phyloP scores from a whole-genome alignment of 169 alveolate species.

The Plasmodium gonderi region DNA sequence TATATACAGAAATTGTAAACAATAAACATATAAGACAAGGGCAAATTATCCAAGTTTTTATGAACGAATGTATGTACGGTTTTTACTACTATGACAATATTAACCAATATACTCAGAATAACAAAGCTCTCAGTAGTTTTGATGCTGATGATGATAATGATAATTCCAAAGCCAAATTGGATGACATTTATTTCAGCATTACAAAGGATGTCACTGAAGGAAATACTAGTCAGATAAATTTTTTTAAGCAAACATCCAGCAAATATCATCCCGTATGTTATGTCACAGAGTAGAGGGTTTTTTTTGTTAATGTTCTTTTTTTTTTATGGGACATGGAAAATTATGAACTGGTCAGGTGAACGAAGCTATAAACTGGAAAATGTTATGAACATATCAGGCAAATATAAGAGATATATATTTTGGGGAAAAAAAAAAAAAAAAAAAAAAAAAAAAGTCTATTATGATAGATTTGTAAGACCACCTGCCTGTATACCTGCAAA shows the following conservation, averaged over 20 bases:
- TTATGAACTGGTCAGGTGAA: neutral
- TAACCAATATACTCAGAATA: constrained; percentile 27
- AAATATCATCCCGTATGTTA: constrained; percentile 59
- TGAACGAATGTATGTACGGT: constrained; percentile 67
- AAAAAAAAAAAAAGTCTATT: neutral
- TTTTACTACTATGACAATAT: constrained; percentile 60
- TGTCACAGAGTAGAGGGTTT: constrained; percentile 27
- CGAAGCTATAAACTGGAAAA: neutral
- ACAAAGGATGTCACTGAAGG: constrained; percentile 45
- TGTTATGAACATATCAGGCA: neutral
- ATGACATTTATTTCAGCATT: constrained; percentile 44
- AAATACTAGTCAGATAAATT: constrained; percentile 20
- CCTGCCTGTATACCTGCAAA: neutral
- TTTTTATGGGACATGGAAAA: too few species aligned
- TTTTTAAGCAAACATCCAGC: constrained; percentile 40
- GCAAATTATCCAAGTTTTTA: constrained; percentile 34
- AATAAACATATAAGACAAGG: constrained; percentile 68
- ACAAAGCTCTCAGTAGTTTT: neutral
- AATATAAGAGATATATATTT: neutral
- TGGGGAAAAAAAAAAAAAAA: too few species aligned
- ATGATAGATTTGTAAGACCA: neutral
- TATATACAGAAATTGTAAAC: constrained; percentile 46
- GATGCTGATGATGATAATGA: neutral
- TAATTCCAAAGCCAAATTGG: neutral
- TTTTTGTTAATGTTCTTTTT: too few species aligned